Evolutionary conservation across 768 basidiomycete genomes (phyloP).

Genomic region (Mycena latifolia): DNA sequence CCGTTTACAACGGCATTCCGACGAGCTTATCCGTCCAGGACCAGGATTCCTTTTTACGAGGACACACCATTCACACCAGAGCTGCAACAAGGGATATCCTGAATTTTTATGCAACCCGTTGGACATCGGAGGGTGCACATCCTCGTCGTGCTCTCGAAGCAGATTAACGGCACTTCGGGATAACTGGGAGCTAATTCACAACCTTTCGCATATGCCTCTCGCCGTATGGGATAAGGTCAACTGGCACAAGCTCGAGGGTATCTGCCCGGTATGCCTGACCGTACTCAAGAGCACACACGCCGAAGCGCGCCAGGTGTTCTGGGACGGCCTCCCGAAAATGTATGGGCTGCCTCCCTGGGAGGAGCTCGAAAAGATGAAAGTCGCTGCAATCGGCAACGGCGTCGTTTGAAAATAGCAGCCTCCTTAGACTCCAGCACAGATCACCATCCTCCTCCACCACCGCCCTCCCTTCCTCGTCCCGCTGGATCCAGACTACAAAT

Average conservation of each 20-base stretch:
- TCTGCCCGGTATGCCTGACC: background rate
- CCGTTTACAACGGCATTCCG: background rate
- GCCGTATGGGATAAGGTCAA: slow-evolving; percentile 3
- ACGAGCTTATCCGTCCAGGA: background rate
- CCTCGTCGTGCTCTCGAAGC: no score
- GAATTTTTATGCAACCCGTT: background rate
- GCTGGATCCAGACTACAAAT: no score
- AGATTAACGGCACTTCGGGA: background rate
- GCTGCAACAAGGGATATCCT: background rate
- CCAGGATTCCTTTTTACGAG: no score
- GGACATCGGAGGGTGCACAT: slow-evolving; percentile 5
- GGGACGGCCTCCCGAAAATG: slow-evolving; percentile 18
- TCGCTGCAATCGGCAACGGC: background rate
- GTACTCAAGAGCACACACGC: background rate
- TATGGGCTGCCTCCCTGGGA: slow-evolving; percentile 12
- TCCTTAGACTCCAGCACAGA: no score
- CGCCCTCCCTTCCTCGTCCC: no score
- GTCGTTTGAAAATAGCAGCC: no score
- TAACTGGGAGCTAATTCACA: background rate
- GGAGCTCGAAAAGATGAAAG: slow-evolving; percentile 15
- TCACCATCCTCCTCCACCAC: no score
- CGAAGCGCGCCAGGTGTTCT: background rate
- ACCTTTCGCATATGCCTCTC: no score
- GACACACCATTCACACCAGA: no score
- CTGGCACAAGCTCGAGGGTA: background rate